Percentiles rank a stretch among this genome's conserved stretches.
phyloP scores from a whole-genome alignment of 75 land plant species.

The Gnetum montanum region DNA sequence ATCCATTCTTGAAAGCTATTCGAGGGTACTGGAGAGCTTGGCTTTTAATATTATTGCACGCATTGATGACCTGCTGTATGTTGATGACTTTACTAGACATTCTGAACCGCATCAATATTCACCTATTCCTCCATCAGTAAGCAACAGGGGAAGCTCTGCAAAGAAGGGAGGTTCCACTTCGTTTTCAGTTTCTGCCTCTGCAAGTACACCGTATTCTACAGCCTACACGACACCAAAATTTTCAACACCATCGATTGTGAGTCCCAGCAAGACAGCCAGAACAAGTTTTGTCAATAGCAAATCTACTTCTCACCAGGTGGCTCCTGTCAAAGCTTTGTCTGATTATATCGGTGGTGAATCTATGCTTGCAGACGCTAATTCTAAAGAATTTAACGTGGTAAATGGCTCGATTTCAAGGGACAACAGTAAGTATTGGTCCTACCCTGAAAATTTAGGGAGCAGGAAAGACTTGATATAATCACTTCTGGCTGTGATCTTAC shows the following conservation, averaged over 20 bases:
- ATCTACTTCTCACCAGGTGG: conserved; percentile 2
- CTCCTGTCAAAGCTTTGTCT: conserved; percentile 12
- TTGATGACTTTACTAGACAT: conserved; percentile 61
- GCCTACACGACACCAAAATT: conserved; percentile 37
- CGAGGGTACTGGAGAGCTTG: conserved; percentile 89
- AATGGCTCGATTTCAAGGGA: neutral
- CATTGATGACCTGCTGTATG: conserved; percentile 78
- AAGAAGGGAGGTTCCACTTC: conserved; percentile 29
- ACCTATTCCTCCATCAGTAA: conserved; percentile 18
- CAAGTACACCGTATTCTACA: conserved; percentile 42
- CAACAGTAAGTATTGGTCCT: conserved; percentile 2
- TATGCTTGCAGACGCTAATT: neutral
- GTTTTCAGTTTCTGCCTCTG: conserved; percentile 20
- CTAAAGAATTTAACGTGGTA: neutral
- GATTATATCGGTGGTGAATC: conserved; percentile 13
- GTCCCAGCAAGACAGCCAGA: conserved; percentile 33
- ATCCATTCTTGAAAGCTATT: conserved; percentile 91
- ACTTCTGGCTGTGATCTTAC: too few species aligned
- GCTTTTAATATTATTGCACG: conserved; percentile 89
- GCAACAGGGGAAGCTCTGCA: conserved; percentile 19
- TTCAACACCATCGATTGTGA: conserved; percentile 36
- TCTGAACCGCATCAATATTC: conserved; percentile 27
- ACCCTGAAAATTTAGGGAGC: conserved; percentile 8
- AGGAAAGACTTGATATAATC: conserved; percentile 8
- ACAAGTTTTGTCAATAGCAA: conserved; percentile 21